These are phyloP conservation scores for Conticribra guillardii DNA, from an alignment of 108 stramenopile genomes.

Conservation along the genomic window DNA sequence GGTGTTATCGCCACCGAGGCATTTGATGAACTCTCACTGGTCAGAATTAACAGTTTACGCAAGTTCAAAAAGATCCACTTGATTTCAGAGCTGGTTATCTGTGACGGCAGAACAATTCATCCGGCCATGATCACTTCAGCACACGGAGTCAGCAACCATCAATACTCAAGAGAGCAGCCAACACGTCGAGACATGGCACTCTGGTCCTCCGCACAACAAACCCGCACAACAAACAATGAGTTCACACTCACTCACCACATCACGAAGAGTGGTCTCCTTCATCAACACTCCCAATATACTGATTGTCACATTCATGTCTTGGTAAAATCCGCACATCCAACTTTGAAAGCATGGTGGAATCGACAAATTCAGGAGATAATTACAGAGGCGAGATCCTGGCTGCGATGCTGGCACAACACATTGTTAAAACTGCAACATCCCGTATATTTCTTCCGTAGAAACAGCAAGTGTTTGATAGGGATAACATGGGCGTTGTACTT, in stretches of 20 bases:
- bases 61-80: not conserved
- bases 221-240: not conserved
- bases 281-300: no score
- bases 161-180: not conserved
- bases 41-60: not conserved
- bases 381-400: conserved; percentile 7
- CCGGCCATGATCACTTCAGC: not conserved
- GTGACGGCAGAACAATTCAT: not conserved
- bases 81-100: not conserved
- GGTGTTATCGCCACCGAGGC: not conserved
- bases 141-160: not conserved
- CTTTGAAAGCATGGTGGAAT: not conserved
- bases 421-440: not conserved
- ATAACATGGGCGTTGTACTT: conserved; percentile 13
- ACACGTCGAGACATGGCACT: not conserved
- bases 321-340: not conserved
- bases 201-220: not conserved
- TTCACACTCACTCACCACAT: no score
- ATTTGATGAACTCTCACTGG: not conserved
- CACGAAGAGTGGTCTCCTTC: no score
- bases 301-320: not conserved
- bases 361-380: not conserved
- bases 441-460: not conserved
- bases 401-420: not conserved
- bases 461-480: not conserved